Percentiles rank a stretch among this genome's conserved stretches.
Evolutionary conservation across 768 basidiomycete species (phyloP).

Genomic region (Suillus ampliporus): DNA sequence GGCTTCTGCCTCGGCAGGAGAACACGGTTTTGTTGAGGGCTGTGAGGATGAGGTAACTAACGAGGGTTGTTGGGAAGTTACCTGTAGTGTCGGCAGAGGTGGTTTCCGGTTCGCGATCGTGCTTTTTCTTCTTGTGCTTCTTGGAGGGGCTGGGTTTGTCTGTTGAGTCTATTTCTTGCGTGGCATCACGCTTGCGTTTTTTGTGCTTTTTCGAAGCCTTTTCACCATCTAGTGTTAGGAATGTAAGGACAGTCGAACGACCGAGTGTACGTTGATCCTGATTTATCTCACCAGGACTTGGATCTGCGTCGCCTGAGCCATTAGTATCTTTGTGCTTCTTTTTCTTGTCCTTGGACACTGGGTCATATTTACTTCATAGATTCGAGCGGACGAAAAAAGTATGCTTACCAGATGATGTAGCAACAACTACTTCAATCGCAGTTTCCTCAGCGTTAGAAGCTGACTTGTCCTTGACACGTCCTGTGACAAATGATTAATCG

Average conservation of each 20-base stretch:
- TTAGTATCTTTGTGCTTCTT: constrained; percentile 17
- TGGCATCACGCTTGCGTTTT: constrained; percentile 30
- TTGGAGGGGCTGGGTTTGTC: constrained; percentile 22
- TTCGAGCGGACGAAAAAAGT: neutral
- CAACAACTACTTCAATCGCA: constrained; percentile 1
- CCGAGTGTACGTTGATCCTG: neutral
- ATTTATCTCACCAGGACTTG: neutral
- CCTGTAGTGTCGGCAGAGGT: constrained; percentile 16
- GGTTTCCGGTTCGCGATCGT: constrained; percentile 17
- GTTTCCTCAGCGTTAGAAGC: neutral
- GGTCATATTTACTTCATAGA: neutral
- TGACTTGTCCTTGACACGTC: constrained; percentile 22
- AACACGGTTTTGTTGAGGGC: constrained; percentile 31
- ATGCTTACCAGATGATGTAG: constrained; percentile 7
- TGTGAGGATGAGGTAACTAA: constrained; percentile 20
- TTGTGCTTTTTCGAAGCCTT: constrained; percentile 17
- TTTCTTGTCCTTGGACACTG: constrained; percentile 17
- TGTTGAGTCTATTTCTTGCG: constrained; percentile 9
- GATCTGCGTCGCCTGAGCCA: neutral
- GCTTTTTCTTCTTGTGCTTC: constrained; percentile 34
- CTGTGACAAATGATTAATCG: constrained; percentile 6
- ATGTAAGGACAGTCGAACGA: neutral
- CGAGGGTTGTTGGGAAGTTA: constrained; percentile 22
- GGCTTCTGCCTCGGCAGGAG: constrained; percentile 52
- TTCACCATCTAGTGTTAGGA: constrained; percentile 6